phyloP scores from a whole-genome alignment of 495 filamentous ascomycete species.

The Xylaria sp. region DNA sequence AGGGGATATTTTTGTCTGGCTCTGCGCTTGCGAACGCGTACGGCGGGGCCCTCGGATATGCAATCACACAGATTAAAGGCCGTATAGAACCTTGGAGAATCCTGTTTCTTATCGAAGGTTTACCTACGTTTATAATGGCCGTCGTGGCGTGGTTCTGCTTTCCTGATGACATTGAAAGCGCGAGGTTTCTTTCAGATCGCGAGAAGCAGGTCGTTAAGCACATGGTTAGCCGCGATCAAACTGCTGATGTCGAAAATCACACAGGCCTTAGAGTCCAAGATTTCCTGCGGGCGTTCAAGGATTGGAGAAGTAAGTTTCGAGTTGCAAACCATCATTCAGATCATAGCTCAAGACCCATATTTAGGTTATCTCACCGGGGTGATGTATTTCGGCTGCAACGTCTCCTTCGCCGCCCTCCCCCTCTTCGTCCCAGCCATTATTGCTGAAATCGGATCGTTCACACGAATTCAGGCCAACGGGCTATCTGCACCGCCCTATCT shows the following conservation, averaged over 20 bases:
- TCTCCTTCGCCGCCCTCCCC: constrained; percentile 65
- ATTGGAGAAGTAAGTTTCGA: constrained; percentile 35
- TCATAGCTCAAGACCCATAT: background rate
- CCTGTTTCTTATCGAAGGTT: constrained; percentile 70
- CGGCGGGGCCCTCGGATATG: constrained; percentile 72
- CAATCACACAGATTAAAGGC: constrained; percentile 72
- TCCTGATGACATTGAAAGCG: constrained; percentile 47
- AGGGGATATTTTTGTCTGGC: constrained; percentile 79
- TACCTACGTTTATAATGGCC: constrained; percentile 67
- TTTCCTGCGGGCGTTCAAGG: constrained; percentile 31
- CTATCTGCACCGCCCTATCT: constrained; percentile 66
- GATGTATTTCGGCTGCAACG: constrained; percentile 67
- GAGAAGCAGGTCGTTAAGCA: constrained; percentile 36
- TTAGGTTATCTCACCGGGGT: constrained; percentile 36
- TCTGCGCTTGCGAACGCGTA: constrained; percentile 78
- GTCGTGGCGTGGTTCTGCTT: constrained; percentile 71
- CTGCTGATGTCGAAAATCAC: constrained; percentile 34
- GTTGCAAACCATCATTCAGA: background rate
- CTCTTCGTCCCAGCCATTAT: constrained; percentile 68
- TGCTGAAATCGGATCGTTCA: constrained; percentile 51
- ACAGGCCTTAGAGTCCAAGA: constrained; percentile 35
- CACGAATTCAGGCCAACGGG: constrained; percentile 51
- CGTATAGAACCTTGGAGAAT: constrained; percentile 79
- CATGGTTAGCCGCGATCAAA: constrained; percentile 34
- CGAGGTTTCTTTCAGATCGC: constrained; percentile 40